These are phyloP conservation scores for Solanum neorickii DNA, from an alignment of 257 asterid species.

Conservation along the genomic window DNA sequence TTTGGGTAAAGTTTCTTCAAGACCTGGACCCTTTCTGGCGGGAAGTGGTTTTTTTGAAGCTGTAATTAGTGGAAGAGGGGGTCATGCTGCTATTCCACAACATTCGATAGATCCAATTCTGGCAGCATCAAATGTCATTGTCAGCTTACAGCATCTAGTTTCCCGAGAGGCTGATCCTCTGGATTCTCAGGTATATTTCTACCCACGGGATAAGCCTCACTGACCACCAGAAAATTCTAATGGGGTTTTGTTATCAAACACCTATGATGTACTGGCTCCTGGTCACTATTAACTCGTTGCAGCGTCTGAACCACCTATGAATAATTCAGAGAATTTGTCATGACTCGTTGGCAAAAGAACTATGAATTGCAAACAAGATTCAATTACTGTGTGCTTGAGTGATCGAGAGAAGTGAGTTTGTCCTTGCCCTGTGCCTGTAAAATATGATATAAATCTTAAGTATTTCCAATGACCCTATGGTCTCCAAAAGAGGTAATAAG, in stretches of 20 bases:
- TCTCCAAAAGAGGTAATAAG: neutral
- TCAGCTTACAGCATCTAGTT: constrained; percentile 80
- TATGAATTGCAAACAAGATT: neutral
- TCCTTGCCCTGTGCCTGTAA: neutral
- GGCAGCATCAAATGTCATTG: constrained; percentile 76
- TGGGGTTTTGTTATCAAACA: neutral
- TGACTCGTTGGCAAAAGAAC: neutral
- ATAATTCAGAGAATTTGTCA: neutral
- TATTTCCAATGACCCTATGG: neutral
- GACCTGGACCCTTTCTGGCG: constrained; percentile 68
- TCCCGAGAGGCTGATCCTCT: constrained; percentile 98
- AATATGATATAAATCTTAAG: neutral
- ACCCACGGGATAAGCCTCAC: neutral
- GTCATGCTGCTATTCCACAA: constrained; percentile 97
- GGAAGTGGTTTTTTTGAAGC: constrained; percentile 88
- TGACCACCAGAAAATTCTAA: neutral
- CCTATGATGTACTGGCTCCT: neutral
- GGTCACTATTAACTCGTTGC: neutral
- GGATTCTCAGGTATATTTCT: constrained; percentile 66
- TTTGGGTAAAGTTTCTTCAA: constrained; percentile 41
- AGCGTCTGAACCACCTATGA: neutral
- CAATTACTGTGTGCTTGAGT: neutral
- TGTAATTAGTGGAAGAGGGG: constrained; percentile 87
- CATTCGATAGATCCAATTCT: constrained; percentile 81
- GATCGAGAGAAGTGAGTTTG: neutral